These are phyloP conservation scores for Trichoderma atrobrunneum DNA, from an alignment of 2,329 filamentous ascomycete genomes.

Conservation along the genomic window DNA sequence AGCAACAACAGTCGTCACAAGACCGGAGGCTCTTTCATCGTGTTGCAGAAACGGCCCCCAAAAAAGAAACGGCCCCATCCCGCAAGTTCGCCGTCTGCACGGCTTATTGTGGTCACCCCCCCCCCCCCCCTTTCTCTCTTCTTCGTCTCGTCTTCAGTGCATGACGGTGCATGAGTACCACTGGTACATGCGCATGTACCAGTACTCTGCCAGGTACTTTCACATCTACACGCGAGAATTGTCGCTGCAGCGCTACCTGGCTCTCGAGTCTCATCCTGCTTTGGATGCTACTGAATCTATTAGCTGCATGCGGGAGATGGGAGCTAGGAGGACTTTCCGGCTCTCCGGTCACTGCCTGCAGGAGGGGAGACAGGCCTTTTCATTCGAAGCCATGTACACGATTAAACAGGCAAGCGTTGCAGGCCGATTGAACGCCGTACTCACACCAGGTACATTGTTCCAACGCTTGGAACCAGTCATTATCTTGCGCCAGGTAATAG, in stretches of 20 bases:
- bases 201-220: not conserved
- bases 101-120: not conserved
- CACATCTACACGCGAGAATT: not conserved
- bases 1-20: not conserved
- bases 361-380: not conserved
- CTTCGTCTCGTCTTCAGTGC: not conserved
- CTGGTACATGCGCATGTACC: not conserved
- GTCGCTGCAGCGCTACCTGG: not conserved
- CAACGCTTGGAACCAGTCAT: not conserved
- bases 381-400: slow-evolving; percentile 2
- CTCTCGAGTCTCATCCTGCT: not conserved
- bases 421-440: not conserved
- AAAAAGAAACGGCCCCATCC: not conserved
- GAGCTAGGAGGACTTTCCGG: slow-evolving; percentile 14
- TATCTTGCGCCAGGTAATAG: not conserved
- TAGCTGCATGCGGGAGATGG: slow-evolving; percentile 17
- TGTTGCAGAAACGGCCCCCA: slow-evolving; percentile 11
- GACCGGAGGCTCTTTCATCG: not conserved
- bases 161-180: not conserved
- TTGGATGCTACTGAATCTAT: not conserved
- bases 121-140: not conserved
- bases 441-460: not conserved
- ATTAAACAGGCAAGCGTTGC: not conserved
- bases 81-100: not conserved
- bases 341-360: slow-evolving; percentile 14